Evolutionary conservation across 2,329 filamentous ascomycete species (phyloP), one percentile per base, ranked within the genome.

Genomic region (Trichothecium sympodiale): DNA sequence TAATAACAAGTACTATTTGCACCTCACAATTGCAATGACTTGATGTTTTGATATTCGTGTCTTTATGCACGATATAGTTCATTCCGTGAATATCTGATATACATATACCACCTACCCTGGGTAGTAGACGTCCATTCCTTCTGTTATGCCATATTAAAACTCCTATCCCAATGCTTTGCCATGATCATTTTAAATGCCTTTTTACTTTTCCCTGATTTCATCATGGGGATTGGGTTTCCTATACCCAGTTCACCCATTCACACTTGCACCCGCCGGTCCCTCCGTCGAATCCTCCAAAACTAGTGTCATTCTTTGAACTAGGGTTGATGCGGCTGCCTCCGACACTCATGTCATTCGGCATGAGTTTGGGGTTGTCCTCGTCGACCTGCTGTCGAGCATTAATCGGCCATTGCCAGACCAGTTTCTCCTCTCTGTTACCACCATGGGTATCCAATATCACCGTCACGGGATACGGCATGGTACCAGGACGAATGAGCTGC

Each of bases 381-480:
- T 67, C 51, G 35, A 77, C 61, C 33, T 56, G 50, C 47, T 67
- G 60, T 17, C 64, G 49, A 17, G 61, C 57, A 33, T 67, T 54
- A 38, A 80, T 62, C 3, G 55, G 56, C 51, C 72, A 70, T 33
- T 64, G 62, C 56, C 69, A 78, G 3, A 70, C 57, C 29, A 68
- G 59, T 56, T 80, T 80, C 44, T 54, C 53, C 10, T 48, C 46
- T 6, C 59, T 53, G 46, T 73, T 52, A 12, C 77, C 77, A 29
- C 77, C 77, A 47, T 81, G 77, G 31, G 73, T 71, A 52, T 81
- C 77, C 41, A 71, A 62, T 14, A 65, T 69, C 31, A 80, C 53
- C 4, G 74, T 79, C 29, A 77, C 62, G 0, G 77, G 76, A 44
- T 77, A 80, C 2, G 76, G 76, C 55, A 80, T 77, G 4, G 69